Conservation (phyloP, 371 early-diverging fungal genomes). For the Mortierella sp. region DNA sequence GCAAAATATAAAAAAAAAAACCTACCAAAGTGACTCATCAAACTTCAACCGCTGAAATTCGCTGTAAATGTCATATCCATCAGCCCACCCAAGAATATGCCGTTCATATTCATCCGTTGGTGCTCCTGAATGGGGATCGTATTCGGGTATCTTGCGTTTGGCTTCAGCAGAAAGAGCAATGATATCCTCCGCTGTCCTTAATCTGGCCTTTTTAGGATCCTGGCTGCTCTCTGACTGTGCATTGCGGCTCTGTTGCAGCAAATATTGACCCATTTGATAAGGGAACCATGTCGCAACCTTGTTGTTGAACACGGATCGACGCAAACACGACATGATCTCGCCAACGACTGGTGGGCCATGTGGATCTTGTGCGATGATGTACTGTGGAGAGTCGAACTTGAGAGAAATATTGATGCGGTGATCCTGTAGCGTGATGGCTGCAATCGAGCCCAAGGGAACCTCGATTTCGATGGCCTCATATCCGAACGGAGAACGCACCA, state of each 20-base stretch:
- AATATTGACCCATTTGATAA: constrained; percentile 15
- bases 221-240: not conserved
- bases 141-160: not conserved
- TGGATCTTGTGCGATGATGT: constrained; percentile 17
- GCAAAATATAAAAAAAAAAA: not conserved
- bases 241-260: not conserved
- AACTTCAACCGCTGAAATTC: constrained; percentile 34
- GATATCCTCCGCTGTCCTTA: constrained; percentile 48
- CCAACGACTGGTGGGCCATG: constrained; percentile 14
- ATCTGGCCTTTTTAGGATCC: not conserved
- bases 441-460: constrained; percentile 20
- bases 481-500: not conserved
- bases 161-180: constrained; percentile 3
- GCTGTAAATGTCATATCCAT: constrained; percentile 20
- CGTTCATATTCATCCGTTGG: not conserved
- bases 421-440: constrained; percentile 21
- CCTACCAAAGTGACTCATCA: constrained; percentile 25
- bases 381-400: constrained; percentile 35
- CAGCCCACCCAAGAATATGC: constrained; percentile 29
- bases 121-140: not conserved
- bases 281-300: constrained; percentile 18
- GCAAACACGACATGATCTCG: constrained; percentile 19
- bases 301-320: constrained; percentile 13
- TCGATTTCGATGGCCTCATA: constrained; percentile 11
- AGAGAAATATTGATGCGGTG: constrained; percentile 17